Conservation (phyloP, 140 eudicot genomes). For the Eryngium alpinum region DNA sequence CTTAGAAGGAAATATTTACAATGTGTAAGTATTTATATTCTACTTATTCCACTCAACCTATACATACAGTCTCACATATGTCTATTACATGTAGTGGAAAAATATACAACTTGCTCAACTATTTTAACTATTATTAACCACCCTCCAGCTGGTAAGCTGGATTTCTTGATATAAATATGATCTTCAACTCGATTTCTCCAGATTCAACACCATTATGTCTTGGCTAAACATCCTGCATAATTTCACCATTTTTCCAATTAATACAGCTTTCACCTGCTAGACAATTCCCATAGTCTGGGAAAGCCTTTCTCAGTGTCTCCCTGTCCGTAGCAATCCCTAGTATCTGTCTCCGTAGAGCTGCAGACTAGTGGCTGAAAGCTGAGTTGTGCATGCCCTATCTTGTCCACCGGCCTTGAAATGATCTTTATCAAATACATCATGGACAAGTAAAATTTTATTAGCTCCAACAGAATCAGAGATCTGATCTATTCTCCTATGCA, state of each 20-base stretch:
- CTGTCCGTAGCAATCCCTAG: slow-evolving; percentile 39
- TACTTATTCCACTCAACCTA: no score
- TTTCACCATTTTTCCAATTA: slow-evolving; percentile 39
- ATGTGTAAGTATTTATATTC: no score
- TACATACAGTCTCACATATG: no score
- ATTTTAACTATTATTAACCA: no score
- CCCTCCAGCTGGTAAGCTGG: no score
- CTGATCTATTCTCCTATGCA: not conserved
- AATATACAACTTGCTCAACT: no score
- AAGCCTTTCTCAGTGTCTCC: slow-evolving; percentile 39
- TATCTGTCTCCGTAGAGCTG: slow-evolving; percentile 43
- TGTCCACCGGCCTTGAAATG: slow-evolving; percentile 59
- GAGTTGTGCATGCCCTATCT: slow-evolving; percentile 57
- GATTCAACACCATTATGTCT: slow-evolving; percentile 50
- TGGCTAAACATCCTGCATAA: slow-evolving; percentile 50
- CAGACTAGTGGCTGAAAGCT: slow-evolving; percentile 45
- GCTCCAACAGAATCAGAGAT: not conserved
- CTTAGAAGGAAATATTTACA: no score
- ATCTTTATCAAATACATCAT: slow-evolving; percentile 59
- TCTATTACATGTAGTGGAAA: no score
- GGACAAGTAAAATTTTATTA: not conserved
- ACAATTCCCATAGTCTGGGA: slow-evolving; percentile 46
- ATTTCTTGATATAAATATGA: slow-evolving; percentile 40
- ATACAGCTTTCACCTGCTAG: slow-evolving; percentile 42
- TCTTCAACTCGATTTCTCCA: slow-evolving; percentile 47